Conservation (phyloP, 2,329 filamentous ascomycete genomes). For the Massarina eburnea region DNA sequence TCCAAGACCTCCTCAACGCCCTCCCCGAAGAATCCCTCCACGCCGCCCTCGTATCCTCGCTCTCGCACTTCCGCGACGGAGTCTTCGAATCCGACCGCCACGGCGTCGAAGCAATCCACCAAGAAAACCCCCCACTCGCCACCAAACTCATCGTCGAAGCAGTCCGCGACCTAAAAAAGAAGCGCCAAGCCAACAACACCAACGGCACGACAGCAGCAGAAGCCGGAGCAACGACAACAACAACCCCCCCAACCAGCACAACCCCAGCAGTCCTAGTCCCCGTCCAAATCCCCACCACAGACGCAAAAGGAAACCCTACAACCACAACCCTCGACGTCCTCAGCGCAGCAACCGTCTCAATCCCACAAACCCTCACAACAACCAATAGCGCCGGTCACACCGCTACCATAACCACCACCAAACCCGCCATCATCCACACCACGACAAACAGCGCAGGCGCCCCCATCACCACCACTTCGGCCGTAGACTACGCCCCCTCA, state of each 20-base stretch:
- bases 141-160: constrained; percentile 65
- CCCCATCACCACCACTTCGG: constrained; percentile 37
- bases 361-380: constrained; percentile 40
- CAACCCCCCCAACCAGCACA: background rate
- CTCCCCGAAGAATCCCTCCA: constrained; percentile 65
- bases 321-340: constrained; percentile 46
- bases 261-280: constrained; percentile 38
- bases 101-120: constrained; percentile 65
- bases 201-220: constrained; percentile 25
- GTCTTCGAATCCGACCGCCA: constrained; percentile 66
- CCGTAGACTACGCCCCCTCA: constrained; percentile 34
- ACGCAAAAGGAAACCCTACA: constrained; percentile 36
- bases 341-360: constrained; percentile 43
- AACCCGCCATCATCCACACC: constrained; percentile 41
- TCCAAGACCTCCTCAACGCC: constrained; percentile 59
- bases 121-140: constrained; percentile 62
- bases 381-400: constrained; percentile 44
- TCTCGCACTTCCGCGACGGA: constrained; percentile 67
- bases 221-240: constrained; percentile 7
- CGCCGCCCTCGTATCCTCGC: constrained; percentile 62
- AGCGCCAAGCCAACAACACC: constrained; percentile 39
- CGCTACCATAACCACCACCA: constrained; percentile 41
- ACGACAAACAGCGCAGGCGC: constrained; percentile 45
- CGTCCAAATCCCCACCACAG: constrained; percentile 42
- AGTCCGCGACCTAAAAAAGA: constrained; percentile 51